Evolutionary conservation across 2,329 filamentous ascomycete species (phyloP).

Genomic region (Geosmithia flava): DNA sequence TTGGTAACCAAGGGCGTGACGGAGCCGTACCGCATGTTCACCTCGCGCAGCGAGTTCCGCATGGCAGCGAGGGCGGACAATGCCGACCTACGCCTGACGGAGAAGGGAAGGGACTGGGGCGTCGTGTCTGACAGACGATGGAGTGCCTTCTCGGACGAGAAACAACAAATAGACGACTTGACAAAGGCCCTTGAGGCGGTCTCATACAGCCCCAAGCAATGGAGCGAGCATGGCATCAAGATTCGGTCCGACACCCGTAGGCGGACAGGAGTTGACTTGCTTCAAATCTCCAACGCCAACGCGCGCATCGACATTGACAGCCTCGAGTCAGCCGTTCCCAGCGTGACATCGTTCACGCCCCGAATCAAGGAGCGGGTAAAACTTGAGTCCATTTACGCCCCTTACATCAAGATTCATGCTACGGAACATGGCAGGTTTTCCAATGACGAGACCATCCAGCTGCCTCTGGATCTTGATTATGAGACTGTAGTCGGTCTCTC

Average conservation of each 20-base stretch:
- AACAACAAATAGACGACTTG: slow-evolving; percentile 55
- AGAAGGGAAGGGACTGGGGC: slow-evolving; percentile 62
- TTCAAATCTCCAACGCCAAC: slow-evolving; percentile 52
- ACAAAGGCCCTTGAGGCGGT: slow-evolving; percentile 45
- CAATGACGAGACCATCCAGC: slow-evolving; percentile 60
- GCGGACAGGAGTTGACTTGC: slow-evolving; percentile 67
- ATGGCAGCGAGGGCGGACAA: slow-evolving; percentile 91
- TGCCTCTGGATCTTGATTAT: slow-evolving; percentile 72
- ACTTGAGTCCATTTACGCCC: slow-evolving; percentile 77
- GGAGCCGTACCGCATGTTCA: slow-evolving; percentile 98
- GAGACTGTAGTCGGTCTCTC: slow-evolving; percentile 60
- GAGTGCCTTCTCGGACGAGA: slow-evolving; percentile 53
- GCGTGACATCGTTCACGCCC: slow-evolving; percentile 37
- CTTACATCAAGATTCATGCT: slow-evolving; percentile 67
- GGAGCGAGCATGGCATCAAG: slow-evolving; percentile 58
- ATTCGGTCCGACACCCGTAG: slow-evolving; percentile 53
- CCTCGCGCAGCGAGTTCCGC: slow-evolving; percentile 85
- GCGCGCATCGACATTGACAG: slow-evolving; percentile 29
- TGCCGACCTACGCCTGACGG: slow-evolving; percentile 76
- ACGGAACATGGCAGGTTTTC: slow-evolving; percentile 54
- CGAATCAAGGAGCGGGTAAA: slow-evolving; percentile 57
- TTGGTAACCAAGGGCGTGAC: slow-evolving; percentile 93
- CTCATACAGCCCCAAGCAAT: slow-evolving; percentile 47
- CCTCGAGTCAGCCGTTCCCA: slow-evolving; percentile 46
- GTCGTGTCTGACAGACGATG: slow-evolving; percentile 72